Conservation (phyloP, 495 filamentous ascomycete species). For the Schizothecium vesticola region DNA sequence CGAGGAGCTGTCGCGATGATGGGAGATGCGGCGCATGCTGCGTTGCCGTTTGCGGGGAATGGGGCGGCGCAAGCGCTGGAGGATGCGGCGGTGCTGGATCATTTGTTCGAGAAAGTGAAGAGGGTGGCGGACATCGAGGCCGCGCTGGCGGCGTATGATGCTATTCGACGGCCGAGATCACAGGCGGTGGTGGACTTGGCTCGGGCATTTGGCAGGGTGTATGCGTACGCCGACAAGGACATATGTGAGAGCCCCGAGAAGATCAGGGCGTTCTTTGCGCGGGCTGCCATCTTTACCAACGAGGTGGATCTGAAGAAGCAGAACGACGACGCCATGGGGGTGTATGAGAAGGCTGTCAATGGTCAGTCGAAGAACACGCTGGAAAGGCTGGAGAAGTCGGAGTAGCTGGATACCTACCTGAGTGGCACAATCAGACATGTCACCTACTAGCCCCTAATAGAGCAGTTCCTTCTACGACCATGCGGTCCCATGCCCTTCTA, state of each 20-base stretch:
- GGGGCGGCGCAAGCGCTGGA: constrained; percentile 59
- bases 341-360: constrained; percentile 11
- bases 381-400: too few relatives aligned
- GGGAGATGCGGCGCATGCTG: constrained; percentile 57
- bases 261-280: constrained; percentile 25
- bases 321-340: constrained; percentile 24
- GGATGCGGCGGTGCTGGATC: constrained; percentile 45
- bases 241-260: constrained; percentile 32
- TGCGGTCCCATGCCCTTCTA: not conserved
- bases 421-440: not conserved
- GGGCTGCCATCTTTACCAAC: constrained; percentile 29
- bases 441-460: not conserved
- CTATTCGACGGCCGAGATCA: constrained; percentile 24
- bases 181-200: constrained; percentile 30
- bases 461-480: not conserved
- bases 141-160: constrained; percentile 28
- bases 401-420: too few relatives aligned
- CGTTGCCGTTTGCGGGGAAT: constrained; percentile 52
- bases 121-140: constrained; percentile 9
- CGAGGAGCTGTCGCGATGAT: constrained; percentile 45
- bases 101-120: constrained; percentile 24
- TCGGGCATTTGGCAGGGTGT: constrained; percentile 29
- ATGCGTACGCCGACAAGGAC: constrained; percentile 27
- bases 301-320: constrained; percentile 29
- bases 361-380: not conserved